phyloP scores from a whole-genome alignment of 2,329 filamentous ascomycete species.

The Colletotrichum scovillei region DNA sequence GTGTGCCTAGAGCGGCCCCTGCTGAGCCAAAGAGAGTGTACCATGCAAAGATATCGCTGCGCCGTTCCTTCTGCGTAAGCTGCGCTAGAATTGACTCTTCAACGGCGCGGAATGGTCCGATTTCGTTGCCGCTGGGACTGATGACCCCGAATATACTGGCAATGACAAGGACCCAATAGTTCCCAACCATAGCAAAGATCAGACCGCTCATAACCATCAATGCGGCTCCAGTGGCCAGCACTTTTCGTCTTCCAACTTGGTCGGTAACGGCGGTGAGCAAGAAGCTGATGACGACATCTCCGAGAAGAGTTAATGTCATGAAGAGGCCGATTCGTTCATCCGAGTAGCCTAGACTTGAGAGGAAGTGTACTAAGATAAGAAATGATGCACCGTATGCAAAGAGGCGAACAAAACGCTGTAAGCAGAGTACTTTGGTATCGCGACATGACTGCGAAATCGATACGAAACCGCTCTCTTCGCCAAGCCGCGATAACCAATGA shows the following conservation, averaged over 20 bases:
- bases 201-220: conserved; percentile 68
- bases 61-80: conserved; percentile 55
- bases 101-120: conserved; percentile 71
- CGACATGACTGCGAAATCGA: conserved; percentile 52
- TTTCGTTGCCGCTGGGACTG: conserved; percentile 71
- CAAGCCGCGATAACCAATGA: conserved; percentile 24
- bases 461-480: conserved; percentile 56
- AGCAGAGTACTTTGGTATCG: conserved; percentile 68
- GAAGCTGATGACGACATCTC: conserved; percentile 70
- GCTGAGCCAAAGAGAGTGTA: conserved; percentile 68
- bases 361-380: conserved; percentile 67
- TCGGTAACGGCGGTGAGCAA: conserved; percentile 70
- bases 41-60: conserved; percentile 72
- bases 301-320: conserved; percentile 72
- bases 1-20: conserved; percentile 70
- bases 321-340: conserved; percentile 68
- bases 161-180: conserved; percentile 68
- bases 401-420: conserved; percentile 70
- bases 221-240: conserved; percentile 64
- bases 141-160: conserved; percentile 72
- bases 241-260: conserved; percentile 62
- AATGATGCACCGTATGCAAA: conserved; percentile 72
- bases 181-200: conserved; percentile 62
- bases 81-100: conserved; percentile 72
- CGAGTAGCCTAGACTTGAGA: conserved; percentile 61